Conservation (phyloP, 2,329 filamentous ascomycete genomes). For the Chaetothyriales sp. region DNA sequence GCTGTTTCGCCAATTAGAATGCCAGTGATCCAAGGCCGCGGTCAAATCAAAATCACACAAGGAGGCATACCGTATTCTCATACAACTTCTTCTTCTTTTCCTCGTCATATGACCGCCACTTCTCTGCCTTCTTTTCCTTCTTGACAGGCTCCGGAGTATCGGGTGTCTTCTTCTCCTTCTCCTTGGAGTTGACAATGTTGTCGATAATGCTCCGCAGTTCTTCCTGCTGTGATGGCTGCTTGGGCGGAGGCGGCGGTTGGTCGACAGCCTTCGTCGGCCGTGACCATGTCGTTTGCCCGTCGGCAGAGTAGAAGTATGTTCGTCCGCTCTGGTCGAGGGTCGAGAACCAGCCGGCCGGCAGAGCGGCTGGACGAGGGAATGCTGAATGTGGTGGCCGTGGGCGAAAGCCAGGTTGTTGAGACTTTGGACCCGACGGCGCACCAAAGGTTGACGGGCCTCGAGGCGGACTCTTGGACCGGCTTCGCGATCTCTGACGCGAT, state of each 20-base stretch:
- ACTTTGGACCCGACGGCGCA: slow-evolving; percentile 23
- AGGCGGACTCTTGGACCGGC: slow-evolving; percentile 32
- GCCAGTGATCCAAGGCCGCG: slow-evolving; percentile 9
- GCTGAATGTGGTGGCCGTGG: slow-evolving; percentile 41
- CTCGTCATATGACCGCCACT: slow-evolving; percentile 37
- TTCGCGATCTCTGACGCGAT: slow-evolving; percentile 34
- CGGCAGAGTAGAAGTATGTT: slow-evolving; percentile 73
- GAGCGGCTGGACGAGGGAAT: slow-evolving; percentile 40
- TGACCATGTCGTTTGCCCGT: slow-evolving; percentile 68
- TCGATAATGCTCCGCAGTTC: slow-evolving; percentile 54
- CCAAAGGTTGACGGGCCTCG: slow-evolving; percentile 16
- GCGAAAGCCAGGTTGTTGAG: slow-evolving; percentile 37
- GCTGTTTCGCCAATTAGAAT: slow-evolving; percentile 34
- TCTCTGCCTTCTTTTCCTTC: slow-evolving; percentile 37
- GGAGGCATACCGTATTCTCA: slow-evolving; percentile 65
- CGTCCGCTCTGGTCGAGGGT: slow-evolving; percentile 56
- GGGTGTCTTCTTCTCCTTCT: slow-evolving; percentile 38
- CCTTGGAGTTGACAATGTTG: slow-evolving; percentile 60
- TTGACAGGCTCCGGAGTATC: slow-evolving; percentile 52
- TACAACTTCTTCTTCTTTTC: slow-evolving; percentile 95
- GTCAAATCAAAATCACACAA: background rate
- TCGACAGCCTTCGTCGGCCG: slow-evolving; percentile 57
- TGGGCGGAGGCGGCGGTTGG: slow-evolving; percentile 51
- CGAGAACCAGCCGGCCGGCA: slow-evolving; percentile 78
- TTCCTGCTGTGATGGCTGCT: slow-evolving; percentile 65